Percentiles rank a stretch among this genome's conserved stretches.
phyloP scores from a whole-genome alignment of 164 flowering plant genomes.

The Litsea cubeba region DNA sequence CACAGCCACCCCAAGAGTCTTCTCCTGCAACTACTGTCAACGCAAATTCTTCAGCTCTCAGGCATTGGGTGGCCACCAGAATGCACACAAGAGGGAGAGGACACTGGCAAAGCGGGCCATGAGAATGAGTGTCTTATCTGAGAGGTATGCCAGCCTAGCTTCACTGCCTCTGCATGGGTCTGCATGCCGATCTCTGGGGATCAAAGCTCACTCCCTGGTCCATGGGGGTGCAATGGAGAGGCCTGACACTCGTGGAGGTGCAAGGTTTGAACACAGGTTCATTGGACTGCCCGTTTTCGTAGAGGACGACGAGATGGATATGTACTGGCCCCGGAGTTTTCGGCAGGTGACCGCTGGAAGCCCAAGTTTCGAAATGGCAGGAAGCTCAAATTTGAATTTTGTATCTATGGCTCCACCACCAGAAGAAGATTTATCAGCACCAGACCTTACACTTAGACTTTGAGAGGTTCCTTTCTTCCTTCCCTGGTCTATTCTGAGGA shows the following conservation, averaged over 20 bases:
- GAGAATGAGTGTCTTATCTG: slow-evolving; percentile 68
- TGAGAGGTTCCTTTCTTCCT: slow-evolving; percentile 18
- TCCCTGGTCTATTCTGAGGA: not conserved
- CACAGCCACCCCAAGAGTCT: slow-evolving; percentile 43
- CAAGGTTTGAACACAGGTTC: slow-evolving; percentile 50
- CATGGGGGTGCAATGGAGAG: slow-evolving; percentile 32
- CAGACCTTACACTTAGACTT: slow-evolving; percentile 70
- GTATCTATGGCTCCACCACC: slow-evolving; percentile 24
- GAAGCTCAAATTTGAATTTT: slow-evolving; percentile 28
- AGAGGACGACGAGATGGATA: slow-evolving; percentile 50
- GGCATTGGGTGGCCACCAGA: slow-evolving; percentile 88
- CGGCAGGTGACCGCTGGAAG: slow-evolving; percentile 32
- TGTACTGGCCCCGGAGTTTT: slow-evolving; percentile 82
- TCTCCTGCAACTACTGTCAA: slow-evolving; percentile 80
- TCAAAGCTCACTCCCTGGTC: slow-evolving; percentile 62
- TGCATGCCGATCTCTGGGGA: slow-evolving; percentile 52
- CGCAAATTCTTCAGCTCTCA: slow-evolving; percentile 88
- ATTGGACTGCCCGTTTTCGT: slow-evolving; percentile 42
- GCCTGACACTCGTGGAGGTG: slow-evolving; percentile 32
- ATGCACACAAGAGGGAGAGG: slow-evolving; percentile 83
- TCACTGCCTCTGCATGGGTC: slow-evolving; percentile 76
- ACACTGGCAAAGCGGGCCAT: slow-evolving; percentile 77
- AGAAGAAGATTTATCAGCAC: slow-evolving; percentile 33
- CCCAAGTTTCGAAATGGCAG: slow-evolving; percentile 18
- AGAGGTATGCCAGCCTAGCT: slow-evolving; percentile 63